phyloP scores from a whole-genome alignment of 306 rosid species.

The Cucumis sativus region Cucumber_9930_V3 NC_026660.2:18714501-18715000 shows the following conservation, averaged over 20 bases:
- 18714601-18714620: constrained; percentile 70
- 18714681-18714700: constrained; percentile 2
- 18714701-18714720: neutral
- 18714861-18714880: constrained; percentile 80
- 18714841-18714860: constrained; percentile 58
- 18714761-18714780: neutral
- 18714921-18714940: constrained; percentile 73
- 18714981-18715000: constrained; percentile 93
- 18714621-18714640: constrained; percentile 3
- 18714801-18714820: constrained; percentile 2
- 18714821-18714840: neutral
- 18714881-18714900: constrained; percentile 68
- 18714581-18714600: constrained; percentile 97
- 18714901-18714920: constrained; percentile 57
- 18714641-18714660: neutral
- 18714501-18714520: constrained; percentile 85
- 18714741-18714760: neutral
- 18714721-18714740: neutral
- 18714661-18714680: neutral
- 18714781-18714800: neutral
- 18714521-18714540: constrained; percentile 73
- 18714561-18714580: constrained; percentile 90
- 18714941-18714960: constrained; percentile 71
- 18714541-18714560: constrained; percentile 80
- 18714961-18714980: constrained; percentile 86